These are phyloP conservation scores for Aspergillus unguis DNA, from an alignment of 2,329 filamentous ascomycete genomes.

Conservation along the genomic window DNA sequence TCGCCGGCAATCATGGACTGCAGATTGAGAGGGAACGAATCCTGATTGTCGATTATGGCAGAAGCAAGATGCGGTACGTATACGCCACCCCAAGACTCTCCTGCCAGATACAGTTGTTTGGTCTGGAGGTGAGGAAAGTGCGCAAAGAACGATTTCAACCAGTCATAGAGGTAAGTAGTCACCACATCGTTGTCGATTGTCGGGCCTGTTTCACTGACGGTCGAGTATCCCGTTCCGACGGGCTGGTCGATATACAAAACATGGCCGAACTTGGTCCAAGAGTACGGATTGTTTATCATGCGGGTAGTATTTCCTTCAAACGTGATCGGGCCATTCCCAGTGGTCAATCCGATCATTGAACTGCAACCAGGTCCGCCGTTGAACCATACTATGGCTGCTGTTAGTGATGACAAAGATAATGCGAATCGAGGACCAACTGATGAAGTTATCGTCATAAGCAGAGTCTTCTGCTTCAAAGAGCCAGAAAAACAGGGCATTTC, in stretches of 20 bases:
- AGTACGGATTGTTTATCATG: slow-evolving; percentile 23
- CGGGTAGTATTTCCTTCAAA: slow-evolving; percentile 22
- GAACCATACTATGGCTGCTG: slow-evolving; percentile 36
- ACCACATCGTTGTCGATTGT: slow-evolving; percentile 26
- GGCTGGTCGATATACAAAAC: slow-evolving; percentile 39
- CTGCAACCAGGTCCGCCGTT: slow-evolving; percentile 38
- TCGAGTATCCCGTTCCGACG: slow-evolving; percentile 35
- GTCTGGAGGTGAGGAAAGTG: slow-evolving; percentile 31
- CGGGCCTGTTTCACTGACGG: slow-evolving; percentile 29
- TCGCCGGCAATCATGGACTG: slow-evolving; percentile 37
- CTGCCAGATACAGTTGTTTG: slow-evolving; percentile 35
- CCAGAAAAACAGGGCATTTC: slow-evolving; percentile 39
- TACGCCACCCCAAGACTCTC: slow-evolving; percentile 39
- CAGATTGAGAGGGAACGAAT: slow-evolving; percentile 29
- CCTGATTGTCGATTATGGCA: slow-evolving; percentile 28
- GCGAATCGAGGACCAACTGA: slow-evolving; percentile 24
- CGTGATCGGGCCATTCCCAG: slow-evolving; percentile 14
- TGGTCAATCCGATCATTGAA: slow-evolving; percentile 30
- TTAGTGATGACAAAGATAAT: slow-evolving; percentile 11
- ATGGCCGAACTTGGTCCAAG: slow-evolving; percentile 34
- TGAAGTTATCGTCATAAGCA: slow-evolving; percentile 31
- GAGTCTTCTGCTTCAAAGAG: slow-evolving; percentile 32
- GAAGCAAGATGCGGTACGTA: slow-evolving; percentile 38
- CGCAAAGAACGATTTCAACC: slow-evolving; percentile 31
- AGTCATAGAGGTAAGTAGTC: slow-evolving; percentile 30